Conservation (phyloP, 2,329 filamentous ascomycete species). For the Cucurbitaria berberidis region DNA sequence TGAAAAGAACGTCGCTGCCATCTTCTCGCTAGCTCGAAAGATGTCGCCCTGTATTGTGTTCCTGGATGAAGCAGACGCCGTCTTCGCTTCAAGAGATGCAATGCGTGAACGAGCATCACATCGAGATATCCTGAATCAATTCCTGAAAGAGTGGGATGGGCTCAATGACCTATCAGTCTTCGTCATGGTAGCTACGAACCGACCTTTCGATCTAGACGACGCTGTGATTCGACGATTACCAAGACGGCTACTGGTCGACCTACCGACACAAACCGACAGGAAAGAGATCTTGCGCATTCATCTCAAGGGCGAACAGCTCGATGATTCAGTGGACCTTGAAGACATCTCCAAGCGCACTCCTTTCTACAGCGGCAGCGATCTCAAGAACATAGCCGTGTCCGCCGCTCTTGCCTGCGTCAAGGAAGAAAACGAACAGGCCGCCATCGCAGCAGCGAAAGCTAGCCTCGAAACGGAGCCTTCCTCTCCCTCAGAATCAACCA, state of each 20-base stretch:
- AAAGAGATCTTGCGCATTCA: constrained; percentile 74
- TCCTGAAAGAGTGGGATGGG: constrained; percentile 95
- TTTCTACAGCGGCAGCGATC: constrained; percentile 81
- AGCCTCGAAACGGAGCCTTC: constrained; percentile 6
- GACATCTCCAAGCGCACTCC: constrained; percentile 71
- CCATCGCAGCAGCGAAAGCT: constrained; percentile 31
- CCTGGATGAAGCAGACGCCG: constrained; percentile 94
- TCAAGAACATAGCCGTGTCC: constrained; percentile 82
- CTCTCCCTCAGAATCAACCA: neutral
- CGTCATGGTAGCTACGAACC: constrained; percentile 97
- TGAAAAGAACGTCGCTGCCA: constrained; percentile 90
- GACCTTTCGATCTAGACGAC: constrained; percentile 93
- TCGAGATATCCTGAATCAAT: constrained; percentile 94
- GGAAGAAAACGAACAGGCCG: constrained; percentile 66
- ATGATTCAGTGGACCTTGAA: constrained; percentile 65
- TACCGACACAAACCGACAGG: constrained; percentile 71
- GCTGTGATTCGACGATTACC: constrained; percentile 80
- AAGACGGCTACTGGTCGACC: constrained; percentile 73
- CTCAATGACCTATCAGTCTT: constrained; percentile 84
- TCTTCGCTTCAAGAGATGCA: constrained; percentile 78
- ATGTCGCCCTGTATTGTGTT: constrained; percentile 92
- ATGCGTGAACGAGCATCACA: constrained; percentile 72
- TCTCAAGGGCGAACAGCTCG: constrained; percentile 70
- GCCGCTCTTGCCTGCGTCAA: constrained; percentile 80
- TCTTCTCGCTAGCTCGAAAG: constrained; percentile 91